These are phyloP conservation scores for Crucihimalaya himalaica DNA, from an alignment of 345 rosid species.

Conservation along the genomic window DNA sequence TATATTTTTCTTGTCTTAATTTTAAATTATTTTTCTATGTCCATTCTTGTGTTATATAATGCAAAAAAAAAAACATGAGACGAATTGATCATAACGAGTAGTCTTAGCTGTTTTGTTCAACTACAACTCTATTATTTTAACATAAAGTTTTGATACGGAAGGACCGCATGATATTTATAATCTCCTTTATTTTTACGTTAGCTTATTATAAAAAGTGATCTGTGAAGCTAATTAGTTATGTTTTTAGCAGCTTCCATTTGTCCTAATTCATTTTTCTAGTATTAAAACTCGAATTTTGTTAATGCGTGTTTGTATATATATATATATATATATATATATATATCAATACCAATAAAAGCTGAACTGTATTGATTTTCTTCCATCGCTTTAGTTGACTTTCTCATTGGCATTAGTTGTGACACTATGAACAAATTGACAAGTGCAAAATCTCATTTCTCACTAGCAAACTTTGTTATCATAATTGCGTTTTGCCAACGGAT, in stretches of 20 bases:
- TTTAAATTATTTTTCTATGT: neutral
- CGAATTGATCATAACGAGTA: neutral
- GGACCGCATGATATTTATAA: neutral
- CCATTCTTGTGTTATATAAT: conserved; percentile 9
- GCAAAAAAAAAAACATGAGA: neutral
- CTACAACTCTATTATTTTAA: conserved; percentile 19
- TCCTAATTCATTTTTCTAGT: neutral
- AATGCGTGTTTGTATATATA: neutral
- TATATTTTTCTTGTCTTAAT: neutral
- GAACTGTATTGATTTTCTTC: neutral
- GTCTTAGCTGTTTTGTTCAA: conserved; percentile 30
- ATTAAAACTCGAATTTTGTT: neutral
- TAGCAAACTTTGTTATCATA: neutral
- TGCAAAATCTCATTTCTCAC: neutral
- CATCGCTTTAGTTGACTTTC: conserved; percentile 17
- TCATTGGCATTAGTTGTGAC: conserved; percentile 8
- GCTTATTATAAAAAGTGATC: neutral
- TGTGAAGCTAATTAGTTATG: neutral
- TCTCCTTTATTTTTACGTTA: neutral
- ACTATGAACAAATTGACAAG: conserved; percentile 2
- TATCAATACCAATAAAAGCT: neutral
- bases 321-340: neutral
- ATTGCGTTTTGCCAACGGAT: neutral
- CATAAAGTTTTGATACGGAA: neutral
- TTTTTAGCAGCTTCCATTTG: conserved; percentile 13